phyloP scores from a whole-genome alignment of 169 alveolate genomes.

The Babesia divergens region DNA sequence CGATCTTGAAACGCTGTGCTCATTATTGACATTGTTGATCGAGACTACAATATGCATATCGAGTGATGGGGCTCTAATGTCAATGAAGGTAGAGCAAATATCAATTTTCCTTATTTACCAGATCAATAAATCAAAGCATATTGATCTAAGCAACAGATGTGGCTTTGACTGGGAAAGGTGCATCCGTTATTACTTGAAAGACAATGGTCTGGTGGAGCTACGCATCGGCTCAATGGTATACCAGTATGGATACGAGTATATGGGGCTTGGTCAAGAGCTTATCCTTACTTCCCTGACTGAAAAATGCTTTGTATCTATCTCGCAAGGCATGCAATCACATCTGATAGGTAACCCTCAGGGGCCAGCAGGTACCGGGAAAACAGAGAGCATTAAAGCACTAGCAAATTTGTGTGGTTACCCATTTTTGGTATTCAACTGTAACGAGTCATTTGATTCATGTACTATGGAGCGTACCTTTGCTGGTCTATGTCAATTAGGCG shows the following conservation, averaged over 20 bases:
- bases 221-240: constrained; percentile 91
- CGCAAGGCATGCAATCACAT: constrained; percentile 94
- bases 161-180: constrained; percentile 94
- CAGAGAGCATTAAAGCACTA: constrained; percentile 98
- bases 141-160: constrained; percentile 45
- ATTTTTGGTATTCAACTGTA: constrained; percentile 97
- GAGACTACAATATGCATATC: background rate
- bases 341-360: constrained; percentile 99
- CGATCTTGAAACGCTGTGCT: background rate
- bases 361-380: constrained; percentile 99
- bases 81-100: constrained; percentile 6
- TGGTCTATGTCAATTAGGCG: constrained; percentile 94
- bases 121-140: constrained; percentile 75
- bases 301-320: constrained; percentile 93
- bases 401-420: constrained; percentile 94
- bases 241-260: constrained; percentile 96
- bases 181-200: constrained; percentile 88
- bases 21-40: background rate
- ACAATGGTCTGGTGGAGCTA: constrained; percentile 67
- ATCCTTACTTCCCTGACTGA: constrained; percentile 98
- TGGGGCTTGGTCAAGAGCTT: constrained; percentile 94
- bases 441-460: constrained; percentile 95
- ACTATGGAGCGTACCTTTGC: constrained; percentile 96
- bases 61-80: no score
- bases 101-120: constrained; percentile 96